Evolutionary conservation across 192 early-diverging fungal species (phyloP).

Genomic region (Coemansia sp.): DNA sequence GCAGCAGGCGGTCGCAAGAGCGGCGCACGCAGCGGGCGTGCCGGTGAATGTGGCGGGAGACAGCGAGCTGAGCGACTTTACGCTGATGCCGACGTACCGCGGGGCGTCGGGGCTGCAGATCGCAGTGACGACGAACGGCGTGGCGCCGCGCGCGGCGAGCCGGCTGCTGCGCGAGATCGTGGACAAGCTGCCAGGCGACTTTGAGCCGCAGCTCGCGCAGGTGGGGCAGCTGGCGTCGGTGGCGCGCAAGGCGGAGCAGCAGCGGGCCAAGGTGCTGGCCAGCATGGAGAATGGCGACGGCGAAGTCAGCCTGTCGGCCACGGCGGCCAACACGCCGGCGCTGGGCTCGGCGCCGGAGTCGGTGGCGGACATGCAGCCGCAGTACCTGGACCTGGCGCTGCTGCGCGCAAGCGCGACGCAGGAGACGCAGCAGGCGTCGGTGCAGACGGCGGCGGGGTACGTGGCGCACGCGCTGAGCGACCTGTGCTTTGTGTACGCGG

Average conservation of each 20-base stretch:
- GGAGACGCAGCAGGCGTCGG: constrained; percentile 47
- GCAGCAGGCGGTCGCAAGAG: constrained; percentile 31
- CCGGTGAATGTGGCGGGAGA: constrained; percentile 78
- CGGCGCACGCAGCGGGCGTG: constrained; percentile 56
- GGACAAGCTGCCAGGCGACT: constrained; percentile 55
- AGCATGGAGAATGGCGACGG: constrained; percentile 55
- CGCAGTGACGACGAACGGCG: constrained; percentile 75
- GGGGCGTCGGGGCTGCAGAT: constrained; percentile 69
- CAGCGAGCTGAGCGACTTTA: constrained; percentile 76
- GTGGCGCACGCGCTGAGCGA: constrained; percentile 79
- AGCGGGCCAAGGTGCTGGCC: constrained; percentile 33
- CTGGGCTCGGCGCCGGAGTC: constrained; percentile 30
- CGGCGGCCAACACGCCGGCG: constrained; percentile 32
- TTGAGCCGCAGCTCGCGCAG: constrained; percentile 61
- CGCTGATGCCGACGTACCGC: constrained; percentile 70
- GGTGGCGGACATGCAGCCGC: constrained; percentile 21
- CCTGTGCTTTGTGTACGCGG: constrained; percentile 82
- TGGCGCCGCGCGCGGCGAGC: constrained; percentile 66
- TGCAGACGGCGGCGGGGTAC: constrained; percentile 67
- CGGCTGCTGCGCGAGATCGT: constrained; percentile 64
- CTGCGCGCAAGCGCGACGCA: constrained; percentile 14
- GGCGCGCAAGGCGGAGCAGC: constrained; percentile 53
- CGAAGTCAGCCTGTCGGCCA: constrained; percentile 14
- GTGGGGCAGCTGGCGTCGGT: constrained; percentile 53
- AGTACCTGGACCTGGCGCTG: constrained; percentile 15